phyloP scores from a whole-genome alignment of 2,329 filamentous ascomycete species.

The Pezicula carpinea region DNA sequence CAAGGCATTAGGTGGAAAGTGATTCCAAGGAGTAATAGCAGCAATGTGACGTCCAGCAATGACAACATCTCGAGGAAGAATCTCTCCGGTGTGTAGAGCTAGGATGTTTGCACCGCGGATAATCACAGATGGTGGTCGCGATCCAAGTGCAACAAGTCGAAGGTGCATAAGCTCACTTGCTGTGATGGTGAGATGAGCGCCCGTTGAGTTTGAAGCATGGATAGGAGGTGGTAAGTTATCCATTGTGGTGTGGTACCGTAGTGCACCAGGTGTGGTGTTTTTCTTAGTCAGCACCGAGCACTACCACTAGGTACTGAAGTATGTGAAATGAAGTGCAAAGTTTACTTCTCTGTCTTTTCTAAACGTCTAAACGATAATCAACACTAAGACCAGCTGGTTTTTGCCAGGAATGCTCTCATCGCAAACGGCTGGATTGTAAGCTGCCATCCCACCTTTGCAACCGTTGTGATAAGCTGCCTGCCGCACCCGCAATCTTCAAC shows the following conservation, averaged over 20 bases:
- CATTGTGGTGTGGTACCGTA: not conserved
- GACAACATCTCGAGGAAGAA: conserved; percentile 18
- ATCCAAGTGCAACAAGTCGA: conserved; percentile 11
- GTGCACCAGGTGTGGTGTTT: not conserved
- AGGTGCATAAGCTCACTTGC: conserved; percentile 17
- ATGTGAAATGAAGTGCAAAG: too few relatives aligned
- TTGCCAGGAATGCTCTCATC: too few relatives aligned
- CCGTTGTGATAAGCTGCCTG: conserved; percentile 18
- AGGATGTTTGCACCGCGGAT: conserved; percentile 17
- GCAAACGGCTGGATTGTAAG: too few relatives aligned
- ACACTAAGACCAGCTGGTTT: too few relatives aligned
- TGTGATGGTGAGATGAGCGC: conserved; percentile 17
- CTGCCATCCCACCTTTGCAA: too few relatives aligned
- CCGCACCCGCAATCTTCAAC: conserved; percentile 44
- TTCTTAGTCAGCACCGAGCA: too few relatives aligned
- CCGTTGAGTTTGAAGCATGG: conserved; percentile 11
- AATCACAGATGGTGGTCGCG: conserved; percentile 14
- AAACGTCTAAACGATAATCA: too few relatives aligned
- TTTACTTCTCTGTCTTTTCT: too few relatives aligned
- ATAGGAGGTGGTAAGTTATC: conserved; percentile 2
- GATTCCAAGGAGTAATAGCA: conserved; percentile 18
- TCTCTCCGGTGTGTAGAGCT: conserved; percentile 16
- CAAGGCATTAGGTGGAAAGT: conserved; percentile 9
- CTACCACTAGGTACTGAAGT: too few relatives aligned
- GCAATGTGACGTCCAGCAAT: conserved; percentile 19